Evolutionary conservation across 306 rosid species (phyloP), one percentile per base, ranked within the genome.

Genomic region (Inga oerstediana): DNA sequence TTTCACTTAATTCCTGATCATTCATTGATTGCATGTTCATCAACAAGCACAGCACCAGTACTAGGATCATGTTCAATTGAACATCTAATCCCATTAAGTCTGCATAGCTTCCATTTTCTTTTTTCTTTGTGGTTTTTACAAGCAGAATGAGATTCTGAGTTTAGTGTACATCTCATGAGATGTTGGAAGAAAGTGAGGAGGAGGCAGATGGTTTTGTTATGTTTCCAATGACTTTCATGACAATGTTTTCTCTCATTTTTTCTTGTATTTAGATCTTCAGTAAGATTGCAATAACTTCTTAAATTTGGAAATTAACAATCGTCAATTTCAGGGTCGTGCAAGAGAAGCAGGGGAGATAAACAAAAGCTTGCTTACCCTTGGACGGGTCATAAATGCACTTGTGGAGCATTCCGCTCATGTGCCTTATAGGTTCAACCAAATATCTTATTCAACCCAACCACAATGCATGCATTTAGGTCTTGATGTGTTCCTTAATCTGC

Each of bases 271-370:
- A 27, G 52, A 30, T 37, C 61, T 13, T 9, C 34, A 17, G 10
- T 56, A 80, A 45, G 75, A 24, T 78, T 77, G 61, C 68, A 66
- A 69, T 61, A 48, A 80, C 37, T 51, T 74, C 64, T 46, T 32
- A 65, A 30, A 14, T 65, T 3, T 65, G 43, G 34, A 16, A 10
- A 32, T 32, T 14, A 81, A 76, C 30, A 19, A 70, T 41, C 3
- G 5, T 22, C 34, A 16, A n/a, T 59, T 58, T 72, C 87, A 96
- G 99, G 92, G 94, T 56, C 97, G 98, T 64, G 99, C 99, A 54
- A 90, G 99, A 89, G 99, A 96, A 91, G 99, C 99, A 5, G 99
- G 99, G 82, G 99, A 96, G 92, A 96, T 96, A 87, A 96, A 96
- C 84, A 96, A 96, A 89, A 96, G 99, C 97, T 84, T 96, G 83